Percentiles rank a stretch among this genome's conserved stretches.
phyloP scores from a whole-genome alignment of 768 basidiomycete genomes.

The Cubamyces sp. region DNA sequence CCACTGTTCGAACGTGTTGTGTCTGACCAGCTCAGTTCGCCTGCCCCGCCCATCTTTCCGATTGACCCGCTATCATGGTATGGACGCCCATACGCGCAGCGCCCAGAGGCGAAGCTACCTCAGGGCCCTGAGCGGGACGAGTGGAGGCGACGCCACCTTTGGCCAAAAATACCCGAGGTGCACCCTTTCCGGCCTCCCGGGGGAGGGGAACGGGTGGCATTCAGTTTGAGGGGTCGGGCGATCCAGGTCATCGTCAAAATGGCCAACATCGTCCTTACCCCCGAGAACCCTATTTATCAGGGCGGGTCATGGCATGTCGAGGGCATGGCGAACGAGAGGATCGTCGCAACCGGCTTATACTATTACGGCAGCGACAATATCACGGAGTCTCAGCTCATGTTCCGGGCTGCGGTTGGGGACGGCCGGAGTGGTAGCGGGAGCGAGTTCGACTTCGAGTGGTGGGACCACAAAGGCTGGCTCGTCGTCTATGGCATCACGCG shows the following conservation, averaged over 20 bases:
- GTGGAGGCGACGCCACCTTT: conserved; percentile 2
- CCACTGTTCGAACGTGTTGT: conserved; percentile 35
- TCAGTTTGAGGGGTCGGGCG: conserved; percentile 23
- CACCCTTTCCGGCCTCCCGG: not conserved
- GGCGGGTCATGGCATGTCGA: conserved; percentile 42
- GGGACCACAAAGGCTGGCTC: conserved; percentile 3
- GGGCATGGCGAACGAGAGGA: conserved; percentile 32
- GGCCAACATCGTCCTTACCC: conserved; percentile 38
- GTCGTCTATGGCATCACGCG: conserved; percentile 1
- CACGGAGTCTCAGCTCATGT: conserved; percentile 35
- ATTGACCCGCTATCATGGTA: conserved; percentile 12
- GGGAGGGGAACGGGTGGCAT: not conserved
- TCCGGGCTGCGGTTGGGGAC: conserved; percentile 34
- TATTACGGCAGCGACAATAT: conserved; percentile 40
- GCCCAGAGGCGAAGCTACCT: not conserved
- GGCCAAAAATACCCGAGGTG: conserved; percentile 7
- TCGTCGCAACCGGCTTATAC: conserved; percentile 13
- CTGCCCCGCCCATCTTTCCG: not conserved
- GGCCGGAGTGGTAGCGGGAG: not conserved
- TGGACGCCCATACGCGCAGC: not conserved
- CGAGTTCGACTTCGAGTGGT: not conserved
- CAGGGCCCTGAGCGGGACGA: not conserved
- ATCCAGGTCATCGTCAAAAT: conserved; percentile 47
- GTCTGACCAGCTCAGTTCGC: conserved; percentile 12
- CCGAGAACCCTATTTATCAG: conserved; percentile 34